phyloP scores from a whole-genome alignment of 805 yeast genomes.

The Kurtzmaniella cleridarum region DNA sequence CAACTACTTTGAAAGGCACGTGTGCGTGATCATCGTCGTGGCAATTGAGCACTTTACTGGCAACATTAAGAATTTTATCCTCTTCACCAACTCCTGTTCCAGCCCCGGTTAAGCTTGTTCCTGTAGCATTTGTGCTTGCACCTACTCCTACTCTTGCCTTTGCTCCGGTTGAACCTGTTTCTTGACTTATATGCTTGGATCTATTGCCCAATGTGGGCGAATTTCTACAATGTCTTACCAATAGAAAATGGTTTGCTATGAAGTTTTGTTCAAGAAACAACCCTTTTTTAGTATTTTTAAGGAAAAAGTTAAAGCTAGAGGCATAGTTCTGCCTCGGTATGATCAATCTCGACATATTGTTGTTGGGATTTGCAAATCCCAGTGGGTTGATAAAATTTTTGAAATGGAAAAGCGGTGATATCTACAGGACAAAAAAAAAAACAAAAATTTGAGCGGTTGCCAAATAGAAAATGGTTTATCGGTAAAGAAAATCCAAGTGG shows the following conservation, averaged over 20 bases:
- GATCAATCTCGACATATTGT: constrained; percentile 2
- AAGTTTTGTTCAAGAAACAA: constrained; percentile 28
- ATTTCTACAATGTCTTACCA: neutral
- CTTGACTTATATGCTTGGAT: constrained; percentile 6
- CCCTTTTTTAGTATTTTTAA: constrained; percentile 27
- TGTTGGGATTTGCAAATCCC: too few species aligned
- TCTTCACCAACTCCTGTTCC: too few species aligned
- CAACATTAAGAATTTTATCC: constrained; percentile 21
- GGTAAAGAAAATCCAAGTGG: too few species aligned
- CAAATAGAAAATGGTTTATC: constrained; percentile 4
- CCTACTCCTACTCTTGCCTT: neutral
- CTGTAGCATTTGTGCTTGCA: neutral
- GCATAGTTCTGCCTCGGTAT: constrained; percentile 18
- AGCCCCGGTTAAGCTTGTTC: too few species aligned
- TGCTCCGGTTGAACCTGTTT: constrained; percentile 2
- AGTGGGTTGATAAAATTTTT: too few species aligned
- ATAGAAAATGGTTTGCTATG: constrained; percentile 24
- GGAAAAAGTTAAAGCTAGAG: constrained; percentile 31
- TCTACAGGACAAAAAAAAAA: neutral
- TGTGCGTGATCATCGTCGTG: constrained; percentile 29
- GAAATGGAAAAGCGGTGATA: too few species aligned
- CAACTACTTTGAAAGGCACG: constrained; percentile 56
- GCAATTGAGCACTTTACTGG: constrained; percentile 40
- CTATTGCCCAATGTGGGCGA: neutral
- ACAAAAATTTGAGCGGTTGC: neutral